Conservation (phyloP, 495 filamentous ascomycete species). For the Hypoxylon subgilvum region DNA sequence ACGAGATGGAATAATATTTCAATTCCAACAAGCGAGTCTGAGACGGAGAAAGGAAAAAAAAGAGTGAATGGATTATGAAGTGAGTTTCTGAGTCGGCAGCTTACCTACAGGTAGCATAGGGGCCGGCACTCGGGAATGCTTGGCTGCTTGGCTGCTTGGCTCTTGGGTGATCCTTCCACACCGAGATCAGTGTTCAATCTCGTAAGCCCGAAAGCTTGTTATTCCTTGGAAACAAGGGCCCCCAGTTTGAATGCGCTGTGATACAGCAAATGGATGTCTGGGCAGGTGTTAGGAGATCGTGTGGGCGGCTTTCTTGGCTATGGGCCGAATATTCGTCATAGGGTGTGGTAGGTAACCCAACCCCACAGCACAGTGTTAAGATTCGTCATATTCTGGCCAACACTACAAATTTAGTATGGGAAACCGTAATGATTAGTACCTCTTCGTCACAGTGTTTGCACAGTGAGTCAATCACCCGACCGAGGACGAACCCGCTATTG, state of each 20-base stretch:
- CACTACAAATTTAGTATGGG: conserved; percentile 3
- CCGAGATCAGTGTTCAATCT: too few relatives aligned
- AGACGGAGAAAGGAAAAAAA: neutral
- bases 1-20: too few relatives aligned
- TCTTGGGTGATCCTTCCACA: too few relatives aligned
- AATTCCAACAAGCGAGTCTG: too few relatives aligned
- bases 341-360: too few relatives aligned
- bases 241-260: neutral
- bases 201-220: conserved; percentile 22
- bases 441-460: conserved; percentile 15
- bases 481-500: too few relatives aligned
- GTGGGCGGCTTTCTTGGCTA: conserved; percentile 9
- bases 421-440: neutral
- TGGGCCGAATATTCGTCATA: conserved; percentile 28
- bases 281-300: conserved; percentile 3
- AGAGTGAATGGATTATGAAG: neutral
- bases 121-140: too few relatives aligned
- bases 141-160: too few relatives aligned
- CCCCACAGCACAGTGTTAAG: conserved; percentile 13
- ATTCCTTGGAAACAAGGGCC: conserved; percentile 21
- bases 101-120: too few relatives aligned
- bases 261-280: too few relatives aligned
- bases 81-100: neutral
- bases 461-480: conserved; percentile 11
- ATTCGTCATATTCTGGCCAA: neutral